Percentiles rank a stretch among this genome's conserved stretches.
Conservation (phyloP, 1,284 basidiomycete species). For the Leccinum solheimii region DNA sequence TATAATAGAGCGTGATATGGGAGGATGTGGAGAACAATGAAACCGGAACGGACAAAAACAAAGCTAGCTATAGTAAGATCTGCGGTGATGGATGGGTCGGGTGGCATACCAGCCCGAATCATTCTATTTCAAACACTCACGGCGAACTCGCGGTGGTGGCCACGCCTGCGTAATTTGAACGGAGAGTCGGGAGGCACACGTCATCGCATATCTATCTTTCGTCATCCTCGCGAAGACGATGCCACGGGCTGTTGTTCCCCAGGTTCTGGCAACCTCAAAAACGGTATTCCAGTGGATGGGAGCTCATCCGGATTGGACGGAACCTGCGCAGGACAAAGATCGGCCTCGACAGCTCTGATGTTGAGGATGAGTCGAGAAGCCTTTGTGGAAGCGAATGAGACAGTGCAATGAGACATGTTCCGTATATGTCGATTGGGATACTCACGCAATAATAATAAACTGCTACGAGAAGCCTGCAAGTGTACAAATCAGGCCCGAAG, state of each 20-base stretch:
- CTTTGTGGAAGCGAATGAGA: constrained; percentile 11
- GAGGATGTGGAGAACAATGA: neutral
- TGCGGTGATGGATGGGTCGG: neutral
- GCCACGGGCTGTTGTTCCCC: constrained; percentile 10
- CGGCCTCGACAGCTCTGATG: constrained; percentile 13
- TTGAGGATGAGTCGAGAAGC: constrained; percentile 28
- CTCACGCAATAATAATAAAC: constrained; percentile 26
- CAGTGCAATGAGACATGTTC: neutral
- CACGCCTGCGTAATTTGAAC: neutral
- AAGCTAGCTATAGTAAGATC: neutral
- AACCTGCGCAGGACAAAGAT: neutral
- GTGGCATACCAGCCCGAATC: neutral
- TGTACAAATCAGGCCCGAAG: constrained; percentile 8
- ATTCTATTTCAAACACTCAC: neutral
- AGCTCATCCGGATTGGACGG: constrained; percentile 12
- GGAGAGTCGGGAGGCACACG: neutral
- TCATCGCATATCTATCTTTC: neutral
- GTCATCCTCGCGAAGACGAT: constrained; percentile 16
- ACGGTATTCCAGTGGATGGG: neutral
- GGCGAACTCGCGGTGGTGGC: neutral
- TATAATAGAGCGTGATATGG: neutral
- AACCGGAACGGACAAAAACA: neutral
- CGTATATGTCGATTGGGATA: neutral
- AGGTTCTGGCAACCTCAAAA: neutral
- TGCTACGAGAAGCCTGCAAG: constrained; percentile 15